Percentiles rank a stretch among this genome's conserved stretches.
phyloP scores from a whole-genome alignment of 2,329 filamentous ascomycete species.

The Phialocephala subalpina region DNA sequence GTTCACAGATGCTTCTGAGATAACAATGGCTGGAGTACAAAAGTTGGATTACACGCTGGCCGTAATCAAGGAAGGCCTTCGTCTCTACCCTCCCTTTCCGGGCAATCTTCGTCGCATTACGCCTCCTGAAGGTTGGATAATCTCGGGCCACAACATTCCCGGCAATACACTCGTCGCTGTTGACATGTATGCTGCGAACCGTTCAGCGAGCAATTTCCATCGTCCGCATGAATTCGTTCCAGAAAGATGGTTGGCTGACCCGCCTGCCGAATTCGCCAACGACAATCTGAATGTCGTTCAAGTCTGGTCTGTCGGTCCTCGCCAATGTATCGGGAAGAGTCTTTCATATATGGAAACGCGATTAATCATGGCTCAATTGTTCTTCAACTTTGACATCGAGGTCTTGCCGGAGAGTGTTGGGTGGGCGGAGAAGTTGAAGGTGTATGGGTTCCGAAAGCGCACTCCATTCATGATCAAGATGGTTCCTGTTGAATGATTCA shows the following conservation, averaged over 20 bases:
- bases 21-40: conserved; percentile 19
- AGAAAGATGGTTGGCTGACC: conserved; percentile 36
- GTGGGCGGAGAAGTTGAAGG: conserved; percentile 25
- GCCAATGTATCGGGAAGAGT: conserved; percentile 26
- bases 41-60: conserved; percentile 45
- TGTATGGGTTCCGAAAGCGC: conserved; percentile 26
- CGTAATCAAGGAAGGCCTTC: conserved; percentile 48
- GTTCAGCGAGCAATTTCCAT: conserved; percentile 30
- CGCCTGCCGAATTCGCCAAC: conserved; percentile 31
- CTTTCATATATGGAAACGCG: conserved; percentile 28
- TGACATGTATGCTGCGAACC: conserved; percentile 42
- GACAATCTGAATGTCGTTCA: conserved; percentile 43
- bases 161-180: conserved; percentile 30
- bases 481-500: conserved; percentile 15
- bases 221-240: conserved; percentile 32
- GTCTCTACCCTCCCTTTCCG: conserved; percentile 46
- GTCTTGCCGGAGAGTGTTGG: conserved; percentile 18
- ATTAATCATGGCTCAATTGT: conserved; percentile 27
- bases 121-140: conserved; percentile 24
- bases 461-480: conserved; percentile 25
- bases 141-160: conserved; percentile 27
- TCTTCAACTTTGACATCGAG: conserved; percentile 33
- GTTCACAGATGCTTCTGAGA: conserved; percentile 44
- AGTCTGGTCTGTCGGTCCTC: conserved; percentile 12
- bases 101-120: conserved; percentile 26